Base-by-base conservation (phyloP, 2,329 filamentous ascomycete species). In the Fusarium humuli region DNA sequence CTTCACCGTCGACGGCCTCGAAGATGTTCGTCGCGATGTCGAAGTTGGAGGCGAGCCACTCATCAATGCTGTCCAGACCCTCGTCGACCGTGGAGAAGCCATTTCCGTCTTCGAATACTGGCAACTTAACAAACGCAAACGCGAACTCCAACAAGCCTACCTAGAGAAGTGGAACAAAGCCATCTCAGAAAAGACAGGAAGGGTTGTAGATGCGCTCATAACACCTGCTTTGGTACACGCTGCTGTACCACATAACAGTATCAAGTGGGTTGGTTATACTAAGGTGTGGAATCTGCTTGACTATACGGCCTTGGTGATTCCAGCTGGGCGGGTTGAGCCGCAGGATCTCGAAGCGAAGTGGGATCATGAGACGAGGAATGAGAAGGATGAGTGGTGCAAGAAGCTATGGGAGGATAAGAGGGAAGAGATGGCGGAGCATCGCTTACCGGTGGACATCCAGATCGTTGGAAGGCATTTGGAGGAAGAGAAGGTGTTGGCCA, bases 21-120 rank as follows among this genome's bases (percentile, higher is more conserved):
- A 91, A 69, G 90, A 92, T 66, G 86, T 91, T 34, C 82, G 84
- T 7, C 80, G 81, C 5, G 87, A 87, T 30, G 78, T 91, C 0
- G 73, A 77, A 7, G 81, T 78, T 3, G 87, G 83, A 1, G 88
- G 89, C 2, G 89, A 91, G 58, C 88, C 89, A 0, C 84, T 83
- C 42, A 83, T 90, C 6, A 84, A 86, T 0, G 86, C 89, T 57
- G 88, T 91, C 0, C 81, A 90, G 71, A 82, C 79, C 0, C 80
- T 91, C 8, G 76, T 91, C 16, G 86, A 86, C 54, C 80, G 82
- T 0, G 85, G 82, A 3, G 69, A 82, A 13, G 75, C 87, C 1
- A 87, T 91, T 16, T 89, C 87, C 0, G 87, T 91, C 0, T 90
- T 87, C 61, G 82, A 89, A 7, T 92, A 91, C 77, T 92, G 89